phyloP scores from a whole-genome alignment of 2,329 filamentous ascomycete genomes.

The Aspergillus quadricinctus region DNA sequence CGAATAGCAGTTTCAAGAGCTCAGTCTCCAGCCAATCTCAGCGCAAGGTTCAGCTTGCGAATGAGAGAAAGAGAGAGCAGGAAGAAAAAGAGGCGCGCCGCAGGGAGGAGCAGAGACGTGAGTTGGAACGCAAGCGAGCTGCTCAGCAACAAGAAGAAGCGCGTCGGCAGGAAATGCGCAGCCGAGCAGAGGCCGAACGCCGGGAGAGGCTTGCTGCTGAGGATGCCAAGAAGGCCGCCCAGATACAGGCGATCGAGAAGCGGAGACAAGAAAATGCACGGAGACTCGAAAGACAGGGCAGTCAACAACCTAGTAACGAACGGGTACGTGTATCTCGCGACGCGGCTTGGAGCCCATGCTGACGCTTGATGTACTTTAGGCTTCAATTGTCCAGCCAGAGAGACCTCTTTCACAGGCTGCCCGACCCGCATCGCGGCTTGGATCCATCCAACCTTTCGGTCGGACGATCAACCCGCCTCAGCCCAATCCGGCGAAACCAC shows the following conservation, averaged over 20 bases:
- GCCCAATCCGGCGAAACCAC: constrained; percentile 64
- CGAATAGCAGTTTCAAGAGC: constrained; percentile 59
- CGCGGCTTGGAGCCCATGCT: not conserved
- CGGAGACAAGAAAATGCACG: constrained; percentile 46
- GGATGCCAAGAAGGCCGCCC: constrained; percentile 63
- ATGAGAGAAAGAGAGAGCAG: constrained; percentile 76
- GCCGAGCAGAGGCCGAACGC: constrained; percentile 53
- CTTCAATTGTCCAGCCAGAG: constrained; percentile 26
- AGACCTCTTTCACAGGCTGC: constrained; percentile 31
- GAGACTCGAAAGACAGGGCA: constrained; percentile 43
- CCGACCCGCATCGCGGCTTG: constrained; percentile 48
- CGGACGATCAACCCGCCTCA: constrained; percentile 60
- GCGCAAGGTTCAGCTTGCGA: constrained; percentile 68
- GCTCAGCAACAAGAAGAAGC: constrained; percentile 55
- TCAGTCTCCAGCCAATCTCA: constrained; percentile 58
- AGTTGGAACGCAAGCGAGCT: constrained; percentile 71
- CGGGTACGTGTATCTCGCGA: constrained; percentile 24
- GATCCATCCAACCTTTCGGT: constrained; percentile 50
- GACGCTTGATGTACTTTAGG: constrained; percentile 12
- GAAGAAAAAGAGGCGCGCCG: constrained; percentile 76
- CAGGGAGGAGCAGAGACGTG: constrained; percentile 75
- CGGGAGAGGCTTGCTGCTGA: constrained; percentile 46
- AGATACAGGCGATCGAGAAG: constrained; percentile 57
- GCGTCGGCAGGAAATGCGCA: constrained; percentile 59
- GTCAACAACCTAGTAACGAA: constrained; percentile 36